Percentiles rank a stretch among this genome's conserved stretches.
These are phyloP conservation scores for Manihot esculenta DNA, from an alignment of 441 rosid species.

Conservation along the genomic window DNA sequence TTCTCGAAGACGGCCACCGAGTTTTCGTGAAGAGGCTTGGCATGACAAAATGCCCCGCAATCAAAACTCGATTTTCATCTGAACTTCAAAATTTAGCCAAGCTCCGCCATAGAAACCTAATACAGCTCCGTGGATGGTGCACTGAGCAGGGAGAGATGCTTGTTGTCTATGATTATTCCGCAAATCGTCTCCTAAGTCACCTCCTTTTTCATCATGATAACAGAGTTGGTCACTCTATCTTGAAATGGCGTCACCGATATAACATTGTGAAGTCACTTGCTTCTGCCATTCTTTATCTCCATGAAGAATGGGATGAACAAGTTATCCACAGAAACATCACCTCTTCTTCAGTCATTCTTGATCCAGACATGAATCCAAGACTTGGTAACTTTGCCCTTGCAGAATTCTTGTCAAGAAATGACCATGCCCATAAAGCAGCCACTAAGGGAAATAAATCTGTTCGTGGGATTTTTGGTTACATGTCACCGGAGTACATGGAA, in stretches of 20 bases:
- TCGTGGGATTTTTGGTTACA: slow-evolving; percentile 89
- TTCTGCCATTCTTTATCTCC: slow-evolving; percentile 80
- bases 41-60: slow-evolving; percentile 89
- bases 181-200: slow-evolving; percentile 65
- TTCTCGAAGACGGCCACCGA: slow-evolving; percentile 56
- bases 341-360: slow-evolving; percentile 69
- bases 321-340: slow-evolving; percentile 91
- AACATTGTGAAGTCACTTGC: slow-evolving; percentile 76
- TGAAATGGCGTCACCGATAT: slow-evolving; percentile 66
- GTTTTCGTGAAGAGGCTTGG: slow-evolving; percentile 88
- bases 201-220: slow-evolving; percentile 62
- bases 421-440: slow-evolving; percentile 64
- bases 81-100: slow-evolving; percentile 78
- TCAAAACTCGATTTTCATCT: slow-evolving; percentile 58
- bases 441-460: slow-evolving; percentile 45
- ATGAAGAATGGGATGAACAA: slow-evolving; percentile 96
- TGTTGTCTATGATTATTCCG: slow-evolving; percentile 76
- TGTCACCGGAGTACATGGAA: slow-evolving; percentile 91
- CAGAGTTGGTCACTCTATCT: slow-evolving; percentile 34
- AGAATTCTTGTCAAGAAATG: slow-evolving; percentile 82
- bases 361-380: slow-evolving; percentile 79
- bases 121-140: slow-evolving; percentile 96
- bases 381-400: slow-evolving; percentile 85
- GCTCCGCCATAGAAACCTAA: slow-evolving; percentile 81
- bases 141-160: slow-evolving; percentile 98